These are phyloP conservation scores for Pelargonium nanum DNA, from an alignment of 345 rosid genomes.

Conservation along the genomic window DNA sequence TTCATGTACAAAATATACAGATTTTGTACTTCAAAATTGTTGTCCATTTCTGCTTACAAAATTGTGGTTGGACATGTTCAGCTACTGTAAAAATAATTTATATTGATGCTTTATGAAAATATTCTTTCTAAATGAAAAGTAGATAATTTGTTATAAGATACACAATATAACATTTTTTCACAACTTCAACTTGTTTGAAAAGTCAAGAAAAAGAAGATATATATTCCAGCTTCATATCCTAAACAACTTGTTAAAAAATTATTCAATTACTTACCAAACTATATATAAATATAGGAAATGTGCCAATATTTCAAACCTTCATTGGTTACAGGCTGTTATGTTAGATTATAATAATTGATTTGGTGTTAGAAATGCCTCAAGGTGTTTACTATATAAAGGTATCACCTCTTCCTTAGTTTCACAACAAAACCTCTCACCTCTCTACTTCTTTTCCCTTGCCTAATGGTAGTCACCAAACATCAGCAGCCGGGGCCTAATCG, in stretches of 20 bases:
- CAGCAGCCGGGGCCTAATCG: slow-evolving; percentile 15
- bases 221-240: neutral
- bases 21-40: too few species aligned
- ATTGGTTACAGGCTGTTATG: neutral
- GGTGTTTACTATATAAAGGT: neutral
- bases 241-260: neutral
- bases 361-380: neutral
- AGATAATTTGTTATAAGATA: too few species aligned
- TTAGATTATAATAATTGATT: neutral
- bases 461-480: neutral
- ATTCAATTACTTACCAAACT: too few species aligned
- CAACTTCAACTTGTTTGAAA: neutral
- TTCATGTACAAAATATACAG: too few species aligned
- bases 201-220: neutral
- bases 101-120: too few species aligned
- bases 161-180: too few species aligned
- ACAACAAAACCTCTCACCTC: neutral
- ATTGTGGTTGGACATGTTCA: too few species aligned
- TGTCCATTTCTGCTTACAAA: too few species aligned
- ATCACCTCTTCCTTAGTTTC: neutral
- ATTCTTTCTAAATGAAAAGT: too few species aligned
- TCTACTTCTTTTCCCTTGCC: neutral
- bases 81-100: too few species aligned
- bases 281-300: neutral
- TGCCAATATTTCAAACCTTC: neutral